Evolutionary conservation across 164 flowering plant species (phyloP), one percentile per base, ranked within the genome.

Genomic region (Buxus sempervirens): DNA sequence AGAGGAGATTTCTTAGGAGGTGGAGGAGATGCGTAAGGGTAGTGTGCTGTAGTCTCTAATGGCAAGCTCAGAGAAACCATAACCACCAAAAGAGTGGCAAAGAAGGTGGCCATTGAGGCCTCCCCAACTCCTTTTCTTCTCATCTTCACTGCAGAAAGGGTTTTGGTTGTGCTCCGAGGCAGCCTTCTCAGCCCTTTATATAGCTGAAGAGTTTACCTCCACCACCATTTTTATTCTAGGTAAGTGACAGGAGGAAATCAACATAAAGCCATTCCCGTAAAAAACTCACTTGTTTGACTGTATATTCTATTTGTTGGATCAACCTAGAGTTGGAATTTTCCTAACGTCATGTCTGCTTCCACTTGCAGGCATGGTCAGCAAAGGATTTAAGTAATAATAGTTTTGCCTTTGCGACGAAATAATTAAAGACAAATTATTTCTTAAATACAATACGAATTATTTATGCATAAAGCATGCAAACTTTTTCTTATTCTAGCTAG

Each of bases 61-160:
- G 82, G 83, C 42, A 83, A 60, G 60, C 55, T 70, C 15, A 80
- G 70, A 56, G 82, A 78, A 48, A 76, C 25, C 0, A 75, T 10
- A 0, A 75, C 77, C 61, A 83, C 78, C 19, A 83, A 21, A 12
- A 83, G 64, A 64, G 79, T 65, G 70, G 72, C 58, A 38, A 73
- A 12, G 56, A 76, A 72, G 70, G 76, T 62, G 66, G 78, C 71
- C 79, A 73, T 70, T 49, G 73, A 27, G 41, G 76, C 38, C 58
- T 74, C 77, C 70, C 19, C 19, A 15, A 23, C 38, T 32, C 38
- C 58, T 54, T 63, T 73, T 25, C 54, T 73, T 58, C 64, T 60
- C 65, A 60, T 54, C 26, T 61, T 32, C 13, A 21, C 23, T 53
- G 14, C 16, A 55, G 21, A 26, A 21, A 12, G 58, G 58, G 58